A percentile compares a stretch with the other conserved stretches of the same genome.
These are phyloP conservation scores for Aspergillus carbonarius DNA, from an alignment of 2,329 filamentous ascomycete species.

Conservation along the genomic window DNA sequence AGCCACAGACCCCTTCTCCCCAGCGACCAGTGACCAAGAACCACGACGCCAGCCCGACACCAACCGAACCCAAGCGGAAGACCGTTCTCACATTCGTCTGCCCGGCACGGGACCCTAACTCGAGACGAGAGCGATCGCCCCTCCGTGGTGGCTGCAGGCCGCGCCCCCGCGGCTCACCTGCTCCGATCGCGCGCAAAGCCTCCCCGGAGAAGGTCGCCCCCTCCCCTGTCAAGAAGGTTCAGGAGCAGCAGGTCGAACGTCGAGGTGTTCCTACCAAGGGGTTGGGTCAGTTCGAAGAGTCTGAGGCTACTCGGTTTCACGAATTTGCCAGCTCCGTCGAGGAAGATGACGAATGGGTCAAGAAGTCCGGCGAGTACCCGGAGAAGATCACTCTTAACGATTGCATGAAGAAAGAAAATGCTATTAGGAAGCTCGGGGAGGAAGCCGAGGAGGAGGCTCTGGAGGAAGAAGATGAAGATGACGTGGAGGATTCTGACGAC, in stretches of 20 bases:
- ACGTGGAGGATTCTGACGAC: constrained; percentile 59
- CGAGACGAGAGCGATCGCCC: constrained; percentile 29
- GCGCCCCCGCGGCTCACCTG: constrained; percentile 42
- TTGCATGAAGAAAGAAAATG: constrained; percentile 84
- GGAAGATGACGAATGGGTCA: constrained; percentile 89
- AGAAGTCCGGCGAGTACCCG: constrained; percentile 62
- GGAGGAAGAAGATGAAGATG: constrained; percentile 62
- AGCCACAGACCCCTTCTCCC: constrained; percentile 27
- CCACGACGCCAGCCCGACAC: constrained; percentile 13
- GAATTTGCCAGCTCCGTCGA: constrained; percentile 84
- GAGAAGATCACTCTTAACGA: constrained; percentile 83
- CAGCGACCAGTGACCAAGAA: constrained; percentile 26
- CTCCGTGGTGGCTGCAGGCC: constrained; percentile 25
- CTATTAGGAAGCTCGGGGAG: constrained; percentile 78
- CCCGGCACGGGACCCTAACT: constrained; percentile 36
- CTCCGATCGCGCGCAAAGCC: constrained; percentile 35
- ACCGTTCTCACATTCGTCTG: constrained; percentile 50
- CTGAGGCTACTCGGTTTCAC: constrained; percentile 63
- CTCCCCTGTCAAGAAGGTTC: constrained; percentile 5
- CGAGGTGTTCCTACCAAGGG: constrained; percentile 37
- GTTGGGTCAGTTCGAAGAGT: constrained; percentile 41
- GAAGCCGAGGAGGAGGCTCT: constrained; percentile 90
- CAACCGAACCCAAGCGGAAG: constrained; percentile 41
- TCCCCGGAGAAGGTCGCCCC: constrained; percentile 20
- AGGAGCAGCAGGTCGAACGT: constrained; percentile 13